Evolutionary conservation across 768 basidiomycete species (phyloP), one percentile per base, ranked within the genome.

Genomic region (Russula foetens): DNA sequence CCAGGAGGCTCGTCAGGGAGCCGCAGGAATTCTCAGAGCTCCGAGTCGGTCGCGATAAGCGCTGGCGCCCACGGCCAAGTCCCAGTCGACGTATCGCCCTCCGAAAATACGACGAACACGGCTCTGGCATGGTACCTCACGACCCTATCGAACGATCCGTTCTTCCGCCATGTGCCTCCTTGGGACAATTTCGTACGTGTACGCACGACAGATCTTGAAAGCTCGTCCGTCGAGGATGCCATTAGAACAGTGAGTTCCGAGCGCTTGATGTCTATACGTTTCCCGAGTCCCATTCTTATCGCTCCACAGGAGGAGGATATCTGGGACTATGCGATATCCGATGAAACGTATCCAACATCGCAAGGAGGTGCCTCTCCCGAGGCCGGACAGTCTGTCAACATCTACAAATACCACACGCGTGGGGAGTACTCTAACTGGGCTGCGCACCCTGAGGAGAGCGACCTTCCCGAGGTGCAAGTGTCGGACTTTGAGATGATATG

Each of bases 401-500:
- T 80, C 23, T 78, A 77, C 73, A 75, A 60, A 4, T 24, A 17
- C 23, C 68, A 71, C n/a, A 66, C 72, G 38, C 76, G 79, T 41
- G 84, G 82, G 74, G 84, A 81, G 67, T 80, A 81, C 33, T 72
- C 75, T 31, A 76, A 74, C 56, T 78, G 78, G 15, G 71, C 66
- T 23, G 74, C 78, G 46, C 81, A 80, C 35, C 81, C 70, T 56
- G 81, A 80, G 68, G 81, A 82, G 68, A 84, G 75, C 48, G 62
- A 69, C 9, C 73, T 81, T 59, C 80, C 83, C 55, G 91, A 92
- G 73, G 88, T 92, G 33, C 75, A 77, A 45, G 81, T 98, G 59
- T 83, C 92, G 65, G 94, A 97, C 75, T 98, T 98, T 71, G 92
- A 98, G 76, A 91, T 98, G 84, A 85, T 98, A 80, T 83, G 92